Evolutionary conservation across 306 rosid genomes (phyloP), one percentile per base, ranked within the genome.

Genomic region (Rosa multiflora): DNA sequence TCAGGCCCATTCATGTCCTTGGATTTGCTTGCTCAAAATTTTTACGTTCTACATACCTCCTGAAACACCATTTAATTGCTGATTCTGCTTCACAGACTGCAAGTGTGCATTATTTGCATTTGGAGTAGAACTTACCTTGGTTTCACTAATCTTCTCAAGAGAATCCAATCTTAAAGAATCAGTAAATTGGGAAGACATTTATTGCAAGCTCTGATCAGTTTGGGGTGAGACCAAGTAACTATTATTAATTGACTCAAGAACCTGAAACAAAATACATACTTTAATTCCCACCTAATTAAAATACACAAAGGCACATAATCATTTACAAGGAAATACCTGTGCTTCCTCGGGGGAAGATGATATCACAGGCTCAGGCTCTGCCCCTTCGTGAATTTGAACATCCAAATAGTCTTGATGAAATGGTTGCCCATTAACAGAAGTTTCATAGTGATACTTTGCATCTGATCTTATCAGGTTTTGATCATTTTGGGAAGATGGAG

Each of bases 171-270:
- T 86, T 62, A 93, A 81, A 51, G 86, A 87, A 77, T 90, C 91
- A 62, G 78, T 91, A 87, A 93, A 93, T 55, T 93, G 98, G 67
- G 98, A 83, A 73, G 98, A 88, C 78, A 93, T 75, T 82, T 93
- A 94, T 77, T 88, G 97, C 73, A 91, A 76, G 82, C 85, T 84
- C 79, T 80, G 86, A 75, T 92, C 97, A 71, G 87, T 77, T 71
- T 88, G 96, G 64, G 92, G 79, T 67, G 76, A 77, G 75, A 85
- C 86, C 70, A 81, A 83, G 77, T 83, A 90, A 69, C 84, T 83
- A 76, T 87, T 80, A 77, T 91, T 96, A 78, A 82, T 83, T 23
- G 92, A 84, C 82, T 90, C 93, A 14, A 80, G 80, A 75, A 83
- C 87, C 97, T 82, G 82, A 67, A 72, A 74, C 26, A 68, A 70